phyloP scores from a whole-genome alignment of 2,329 filamentous ascomycete genomes.

The Fusarium brevicatenulatum region DNA sequence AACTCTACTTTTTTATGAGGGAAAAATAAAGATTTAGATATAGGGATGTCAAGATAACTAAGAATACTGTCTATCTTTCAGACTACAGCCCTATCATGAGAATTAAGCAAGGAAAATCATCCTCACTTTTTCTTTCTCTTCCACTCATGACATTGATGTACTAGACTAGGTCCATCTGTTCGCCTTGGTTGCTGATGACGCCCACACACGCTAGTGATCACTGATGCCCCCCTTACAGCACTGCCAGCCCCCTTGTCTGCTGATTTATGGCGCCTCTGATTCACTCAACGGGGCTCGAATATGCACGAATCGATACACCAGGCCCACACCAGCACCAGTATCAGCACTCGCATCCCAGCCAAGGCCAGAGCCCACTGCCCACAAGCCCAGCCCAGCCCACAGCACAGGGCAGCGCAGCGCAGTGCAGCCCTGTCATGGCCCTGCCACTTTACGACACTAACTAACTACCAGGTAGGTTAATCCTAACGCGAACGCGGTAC shows the following conservation, averaged over 20 bases:
- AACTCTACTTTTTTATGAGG: not conserved
- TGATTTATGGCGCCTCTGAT: constrained; percentile 15
- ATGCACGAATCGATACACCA: constrained; percentile 39
- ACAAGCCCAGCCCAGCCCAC: constrained; percentile 13
- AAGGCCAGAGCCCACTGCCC: not conserved
- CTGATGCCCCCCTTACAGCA: constrained; percentile 35
- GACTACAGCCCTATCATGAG: not conserved
- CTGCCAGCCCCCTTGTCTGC: constrained; percentile 22
- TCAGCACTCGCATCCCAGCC: constrained; percentile 15
- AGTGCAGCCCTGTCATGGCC: constrained; percentile 34
- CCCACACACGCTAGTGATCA: constrained; percentile 13
- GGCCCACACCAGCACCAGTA: constrained; percentile 4
- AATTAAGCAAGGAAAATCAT: not conserved
- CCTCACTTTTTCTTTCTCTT: not conserved
- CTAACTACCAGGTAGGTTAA: not conserved
- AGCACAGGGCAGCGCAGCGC: not conserved
- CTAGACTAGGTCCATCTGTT: not conserved
- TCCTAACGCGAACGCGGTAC: constrained; percentile 48
- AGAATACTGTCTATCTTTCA: too few species aligned
- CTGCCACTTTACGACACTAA: constrained; percentile 44
- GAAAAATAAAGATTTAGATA: not conserved
- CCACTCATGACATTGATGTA: not conserved
- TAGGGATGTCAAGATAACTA: not conserved
- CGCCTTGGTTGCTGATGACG: constrained; percentile 20
- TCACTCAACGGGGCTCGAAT: constrained; percentile 25